These are phyloP conservation scores for Nemania abortiva DNA, from an alignment of 2,329 filamentous ascomycete genomes.

Conservation along the genomic window DNA sequence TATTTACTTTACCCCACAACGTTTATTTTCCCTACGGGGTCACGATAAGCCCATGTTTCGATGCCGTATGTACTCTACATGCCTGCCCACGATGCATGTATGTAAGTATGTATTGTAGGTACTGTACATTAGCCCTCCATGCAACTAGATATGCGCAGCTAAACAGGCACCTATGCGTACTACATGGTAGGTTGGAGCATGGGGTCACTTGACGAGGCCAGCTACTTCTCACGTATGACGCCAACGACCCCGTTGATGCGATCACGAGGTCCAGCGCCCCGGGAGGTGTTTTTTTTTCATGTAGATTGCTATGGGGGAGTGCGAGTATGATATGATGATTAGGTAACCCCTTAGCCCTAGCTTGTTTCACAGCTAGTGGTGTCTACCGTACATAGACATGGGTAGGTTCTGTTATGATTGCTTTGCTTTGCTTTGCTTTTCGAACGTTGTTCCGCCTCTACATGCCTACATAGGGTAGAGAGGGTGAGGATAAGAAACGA, in stretches of 20 bases:
- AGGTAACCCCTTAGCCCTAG: background rate
- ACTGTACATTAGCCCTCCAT: too few species aligned
- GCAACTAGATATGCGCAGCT: background rate
- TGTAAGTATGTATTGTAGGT: too few species aligned
- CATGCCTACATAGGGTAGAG: background rate
- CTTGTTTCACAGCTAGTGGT: constrained; percentile 28
- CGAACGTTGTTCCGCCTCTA: background rate
- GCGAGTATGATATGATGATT: background rate
- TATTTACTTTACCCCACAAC: constrained; percentile 5
- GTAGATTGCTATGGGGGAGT: background rate
- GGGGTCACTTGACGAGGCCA: background rate
- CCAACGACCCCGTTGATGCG: background rate
- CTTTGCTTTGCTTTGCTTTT: too few species aligned
- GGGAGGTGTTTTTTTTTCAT: background rate
- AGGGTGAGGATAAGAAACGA: background rate
- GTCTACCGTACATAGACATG: background rate
- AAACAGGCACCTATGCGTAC: background rate
- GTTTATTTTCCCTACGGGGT: background rate
- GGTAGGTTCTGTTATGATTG: background rate
- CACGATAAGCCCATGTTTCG: background rate
- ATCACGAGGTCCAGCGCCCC: background rate
- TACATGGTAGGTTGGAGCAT: background rate
- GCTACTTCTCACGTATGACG: background rate
- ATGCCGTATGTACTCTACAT: background rate
- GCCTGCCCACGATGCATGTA: too few species aligned